These are phyloP conservation scores for Lodderomyces orthopsilosis DNA, from an alignment of 1,139 yeast species.

Conservation along the genomic window DNA sequence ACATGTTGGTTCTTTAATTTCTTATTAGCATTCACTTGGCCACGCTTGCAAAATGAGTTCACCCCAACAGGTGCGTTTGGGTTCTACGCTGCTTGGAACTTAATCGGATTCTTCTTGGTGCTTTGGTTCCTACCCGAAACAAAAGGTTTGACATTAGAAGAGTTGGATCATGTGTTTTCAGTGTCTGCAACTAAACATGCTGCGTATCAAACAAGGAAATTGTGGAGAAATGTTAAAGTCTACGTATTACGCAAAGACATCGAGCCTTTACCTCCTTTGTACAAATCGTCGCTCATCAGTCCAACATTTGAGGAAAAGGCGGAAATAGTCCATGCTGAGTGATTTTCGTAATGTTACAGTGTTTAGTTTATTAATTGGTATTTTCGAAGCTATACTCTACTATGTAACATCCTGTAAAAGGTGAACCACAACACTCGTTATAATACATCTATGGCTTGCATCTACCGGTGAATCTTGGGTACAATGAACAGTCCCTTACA, in stretches of 20 bases:
- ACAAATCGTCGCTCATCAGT: slow-evolving; percentile 59
- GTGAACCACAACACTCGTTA: too few species aligned
- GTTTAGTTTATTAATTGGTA: background rate
- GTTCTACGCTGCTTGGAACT: slow-evolving; percentile 86
- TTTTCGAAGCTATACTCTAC: background rate
- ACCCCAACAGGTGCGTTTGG: slow-evolving; percentile 85
- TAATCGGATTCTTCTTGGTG: slow-evolving; percentile 68
- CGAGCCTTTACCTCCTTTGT: slow-evolving; percentile 50
- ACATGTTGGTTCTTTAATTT: slow-evolving; percentile 87
- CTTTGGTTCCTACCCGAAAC: slow-evolving; percentile 70
- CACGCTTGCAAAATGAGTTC: slow-evolving; percentile 62
- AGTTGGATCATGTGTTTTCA: slow-evolving; percentile 66
- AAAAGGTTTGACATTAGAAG: slow-evolving; percentile 66
- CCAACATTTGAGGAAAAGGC: slow-evolving; percentile 61
- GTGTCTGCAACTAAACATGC: slow-evolving; percentile 58
- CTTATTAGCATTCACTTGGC: slow-evolving; percentile 72
- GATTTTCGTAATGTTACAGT: slow-evolving; percentile 8
- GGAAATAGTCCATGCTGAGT: slow-evolving; percentile 46
- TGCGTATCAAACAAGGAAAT: slow-evolving; percentile 46
- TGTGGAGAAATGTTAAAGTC: slow-evolving; percentile 46
- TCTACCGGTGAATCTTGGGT: slow-evolving; percentile 97
- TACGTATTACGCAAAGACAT: slow-evolving; percentile 37
- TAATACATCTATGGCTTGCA: slow-evolving; percentile 77
- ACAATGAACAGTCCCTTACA: slow-evolving; percentile 94
- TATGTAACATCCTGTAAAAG: too few species aligned